These are phyloP conservation scores for Talaromyces funiculosus DNA, from an alignment of 2,329 filamentous ascomycete species.

Conservation along the genomic window DNA sequence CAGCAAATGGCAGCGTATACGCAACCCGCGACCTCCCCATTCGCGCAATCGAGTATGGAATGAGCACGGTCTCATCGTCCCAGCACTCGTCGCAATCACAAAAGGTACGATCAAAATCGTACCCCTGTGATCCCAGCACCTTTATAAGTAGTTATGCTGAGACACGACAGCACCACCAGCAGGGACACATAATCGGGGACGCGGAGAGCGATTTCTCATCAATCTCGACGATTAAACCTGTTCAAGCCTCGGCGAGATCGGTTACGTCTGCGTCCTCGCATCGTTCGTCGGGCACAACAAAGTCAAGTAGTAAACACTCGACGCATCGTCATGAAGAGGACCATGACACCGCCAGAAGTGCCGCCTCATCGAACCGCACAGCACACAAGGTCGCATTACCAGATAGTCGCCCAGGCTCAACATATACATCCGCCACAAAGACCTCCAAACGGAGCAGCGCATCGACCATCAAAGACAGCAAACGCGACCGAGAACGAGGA, in stretches of 20 bases:
- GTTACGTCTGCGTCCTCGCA: slow-evolving; percentile 10
- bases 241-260: slow-evolving; percentile 20
- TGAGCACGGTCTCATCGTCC: not conserved
- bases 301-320: not conserved
- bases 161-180: slow-evolving; percentile 15
- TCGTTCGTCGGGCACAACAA: not conserved
- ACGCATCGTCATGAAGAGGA: not conserved
- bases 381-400: slow-evolving; percentile 35
- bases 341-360: slow-evolving; percentile 14
- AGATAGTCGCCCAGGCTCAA: slow-evolving; percentile 24
- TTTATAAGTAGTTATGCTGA: slow-evolving; percentile 40
- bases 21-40: slow-evolving; percentile 30
- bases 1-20: slow-evolving; percentile 36
- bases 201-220: slow-evolving; percentile 30
- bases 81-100: slow-evolving; percentile 12
- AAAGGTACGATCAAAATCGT: slow-evolving; percentile 21
- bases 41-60: slow-evolving; percentile 36
- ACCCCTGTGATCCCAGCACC: slow-evolving; percentile 32
- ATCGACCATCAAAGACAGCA: slow-evolving; percentile 12
- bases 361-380: slow-evolving; percentile 28
- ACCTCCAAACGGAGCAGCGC: slow-evolving; percentile 12
- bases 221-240: slow-evolving; percentile 32
- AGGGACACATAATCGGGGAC: slow-evolving; percentile 15
- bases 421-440: slow-evolving; percentile 19
- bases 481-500: slow-evolving; percentile 7